These are phyloP conservation scores for Aeminium ludgeri DNA, from an alignment of 495 filamentous ascomycete genomes.

Conservation along the genomic window DNA sequence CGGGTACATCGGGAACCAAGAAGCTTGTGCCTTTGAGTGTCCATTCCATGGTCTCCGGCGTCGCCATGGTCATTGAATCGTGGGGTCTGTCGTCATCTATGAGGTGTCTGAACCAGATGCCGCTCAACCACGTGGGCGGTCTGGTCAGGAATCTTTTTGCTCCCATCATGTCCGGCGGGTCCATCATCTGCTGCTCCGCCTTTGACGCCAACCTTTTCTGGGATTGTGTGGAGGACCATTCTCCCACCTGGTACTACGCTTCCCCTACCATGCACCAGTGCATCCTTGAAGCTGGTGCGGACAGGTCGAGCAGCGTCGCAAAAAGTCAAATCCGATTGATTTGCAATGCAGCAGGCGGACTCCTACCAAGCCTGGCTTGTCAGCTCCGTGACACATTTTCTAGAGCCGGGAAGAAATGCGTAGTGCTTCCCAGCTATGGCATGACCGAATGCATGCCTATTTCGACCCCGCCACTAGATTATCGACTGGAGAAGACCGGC, in stretches of 20 bases:
- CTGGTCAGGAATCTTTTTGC: slow-evolving; percentile 14
- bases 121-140: slow-evolving; percentile 29
- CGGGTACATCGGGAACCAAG: slow-evolving; percentile 31
- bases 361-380: slow-evolving; percentile 27
- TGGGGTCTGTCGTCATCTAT: slow-evolving; percentile 24
- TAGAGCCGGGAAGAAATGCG: slow-evolving; percentile 5
- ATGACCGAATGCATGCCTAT: slow-evolving; percentile 37
- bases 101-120: slow-evolving; percentile 33
- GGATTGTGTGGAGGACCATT: slow-evolving; percentile 27
- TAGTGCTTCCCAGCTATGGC: slow-evolving; percentile 31
- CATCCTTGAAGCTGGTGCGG: slow-evolving; percentile 23
- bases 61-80: slow-evolving; percentile 27
- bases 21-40: slow-evolving; percentile 31
- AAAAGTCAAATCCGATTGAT: slow-evolving; percentile 28
- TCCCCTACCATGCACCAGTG: slow-evolving; percentile 33
- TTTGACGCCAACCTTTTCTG: slow-evolving; percentile 35
- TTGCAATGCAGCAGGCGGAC: slow-evolving; percentile 31
- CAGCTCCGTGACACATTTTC: slow-evolving; percentile 26
- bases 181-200: slow-evolving; percentile 27
- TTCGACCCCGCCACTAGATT: slow-evolving; percentile 27
- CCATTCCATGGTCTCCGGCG: slow-evolving; percentile 24
- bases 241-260: slow-evolving; percentile 35
- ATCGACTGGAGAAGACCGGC: slow-evolving; percentile 27
- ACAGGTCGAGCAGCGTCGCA: slow-evolving; percentile 20
- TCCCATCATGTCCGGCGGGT: slow-evolving; percentile 17